A percentile compares a stretch with the other conserved stretches of the same genome.
Evolutionary conservation across 345 rosid species (phyloP).

Genomic region (Camelina sativa): DNA sequence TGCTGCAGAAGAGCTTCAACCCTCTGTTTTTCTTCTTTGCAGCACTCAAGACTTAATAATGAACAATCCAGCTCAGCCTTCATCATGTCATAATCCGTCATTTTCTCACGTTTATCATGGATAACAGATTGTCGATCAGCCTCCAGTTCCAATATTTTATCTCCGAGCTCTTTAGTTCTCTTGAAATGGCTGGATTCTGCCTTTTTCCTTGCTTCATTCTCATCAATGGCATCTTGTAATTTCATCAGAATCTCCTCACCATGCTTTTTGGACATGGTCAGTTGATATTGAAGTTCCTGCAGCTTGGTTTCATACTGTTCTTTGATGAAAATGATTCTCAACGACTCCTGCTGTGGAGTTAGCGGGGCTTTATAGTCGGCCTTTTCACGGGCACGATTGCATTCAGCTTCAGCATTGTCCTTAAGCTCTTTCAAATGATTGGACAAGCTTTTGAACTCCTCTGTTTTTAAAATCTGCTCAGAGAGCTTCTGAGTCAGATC

Average conservation of each 20-base stretch:
- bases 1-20: conserved; percentile 72
- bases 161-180: conserved; percentile 79
- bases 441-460: conserved; percentile 83
- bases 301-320: conserved; percentile 87
- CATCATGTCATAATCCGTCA: conserved; percentile 72
- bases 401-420: conserved; percentile 82
- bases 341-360: conserved; percentile 79
- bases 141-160: conserved; percentile 77
- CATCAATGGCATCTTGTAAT: conserved; percentile 90
- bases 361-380: conserved; percentile 56
- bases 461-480: conserved; percentile 82
- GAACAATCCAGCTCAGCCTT: conserved; percentile 97
- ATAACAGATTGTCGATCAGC: conserved; percentile 62
- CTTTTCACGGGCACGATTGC: conserved; percentile 60
- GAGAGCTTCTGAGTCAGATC: conserved; percentile 77
- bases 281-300: conserved; percentile 88
- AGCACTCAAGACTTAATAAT: conserved; percentile 90
- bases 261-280: conserved; percentile 82
- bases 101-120: conserved; percentile 78
- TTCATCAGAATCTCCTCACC: conserved; percentile 92
- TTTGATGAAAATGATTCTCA: conserved; percentile 95
- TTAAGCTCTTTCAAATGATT: conserved; percentile 86
- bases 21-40: conserved; percentile 90
- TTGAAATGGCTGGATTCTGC: conserved; percentile 77
- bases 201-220: conserved; percentile 73